These are phyloP conservation scores for Fusarium bactridioides DNA, from an alignment of 2,329 filamentous ascomycete species.

Conservation along the genomic window DNA sequence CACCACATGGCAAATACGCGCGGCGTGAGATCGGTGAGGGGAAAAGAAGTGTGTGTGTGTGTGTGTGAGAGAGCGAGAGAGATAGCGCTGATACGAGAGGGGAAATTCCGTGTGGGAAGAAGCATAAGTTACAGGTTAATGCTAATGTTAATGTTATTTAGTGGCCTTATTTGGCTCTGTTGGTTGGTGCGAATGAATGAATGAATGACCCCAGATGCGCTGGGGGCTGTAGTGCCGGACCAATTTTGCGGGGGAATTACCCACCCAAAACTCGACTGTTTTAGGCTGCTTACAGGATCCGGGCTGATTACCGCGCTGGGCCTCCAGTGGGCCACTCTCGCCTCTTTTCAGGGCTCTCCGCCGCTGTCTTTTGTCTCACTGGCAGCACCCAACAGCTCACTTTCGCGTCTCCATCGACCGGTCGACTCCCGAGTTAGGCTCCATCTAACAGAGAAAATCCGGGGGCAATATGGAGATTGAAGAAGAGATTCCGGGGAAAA, in stretches of 20 bases:
- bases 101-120: neutral
- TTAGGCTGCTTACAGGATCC: neutral
- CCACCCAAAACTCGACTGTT: neutral
- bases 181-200: slow-evolving; percentile 23
- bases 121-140: neutral
- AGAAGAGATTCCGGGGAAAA: slow-evolving; percentile 28
- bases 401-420: slow-evolving; percentile 11
- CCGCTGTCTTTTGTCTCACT: slow-evolving; percentile 1
- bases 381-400: slow-evolving; percentile 22
- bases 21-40: slow-evolving; percentile 9
- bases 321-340: slow-evolving; percentile 6
- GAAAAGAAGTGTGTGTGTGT: slow-evolving; percentile 1
- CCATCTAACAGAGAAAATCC: neutral
- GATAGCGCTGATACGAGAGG: slow-evolving; percentile 1
- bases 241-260: slow-evolving; percentile 25
- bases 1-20: slow-evolving; percentile 41
- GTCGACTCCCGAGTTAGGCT: slow-evolving; percentile 24
- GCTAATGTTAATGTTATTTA: slow-evolving; percentile 4
- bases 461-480: slow-evolving; percentile 6
- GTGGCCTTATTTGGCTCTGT: neutral
- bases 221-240: neutral
- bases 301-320: slow-evolving; percentile 33
- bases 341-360: neutral
- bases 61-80: neutral
- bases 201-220: slow-evolving; percentile 19